phyloP scores from a whole-genome alignment of 1,284 basidiomycete species.

The Chalciporus sp. region DNA sequence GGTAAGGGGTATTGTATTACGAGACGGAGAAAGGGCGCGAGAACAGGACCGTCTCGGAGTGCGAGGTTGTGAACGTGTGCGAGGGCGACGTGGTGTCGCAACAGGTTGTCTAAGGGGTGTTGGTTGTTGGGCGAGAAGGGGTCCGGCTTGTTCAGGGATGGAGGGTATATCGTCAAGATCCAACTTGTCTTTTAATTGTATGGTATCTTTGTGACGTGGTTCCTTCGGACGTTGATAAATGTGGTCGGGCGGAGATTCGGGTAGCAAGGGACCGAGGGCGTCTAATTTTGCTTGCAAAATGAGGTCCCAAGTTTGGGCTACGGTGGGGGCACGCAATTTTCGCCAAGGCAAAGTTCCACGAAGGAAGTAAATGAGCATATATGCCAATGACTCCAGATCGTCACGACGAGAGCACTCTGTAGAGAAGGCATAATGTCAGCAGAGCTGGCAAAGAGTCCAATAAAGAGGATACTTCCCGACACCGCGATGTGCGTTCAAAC shows the following conservation, averaged over 20 bases:
- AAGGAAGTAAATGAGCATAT: conserved; percentile 93
- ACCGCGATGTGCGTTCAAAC: conserved; percentile 93
- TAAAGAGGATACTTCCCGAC: conserved; percentile 55
- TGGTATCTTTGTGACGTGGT: conserved; percentile 5
- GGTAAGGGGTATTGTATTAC: conserved; percentile 1
- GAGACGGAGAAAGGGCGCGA: conserved; percentile 9
- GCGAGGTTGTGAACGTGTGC: conserved; percentile 24
- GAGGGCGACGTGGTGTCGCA: conserved; percentile 15
- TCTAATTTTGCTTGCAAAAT: conserved; percentile 71
- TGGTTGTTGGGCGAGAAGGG: conserved; percentile 7
- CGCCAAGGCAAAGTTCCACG: conserved; percentile 91
- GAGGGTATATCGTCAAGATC: conserved; percentile 16
- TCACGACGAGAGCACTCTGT: conserved; percentile 86
- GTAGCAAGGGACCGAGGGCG: conserved; percentile 32
- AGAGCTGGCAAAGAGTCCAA: not conserved
- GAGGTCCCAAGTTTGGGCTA: conserved; percentile 80
- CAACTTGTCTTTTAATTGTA: conserved; percentile 7
- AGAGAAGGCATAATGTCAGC: conserved; percentile 7
- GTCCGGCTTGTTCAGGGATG: conserved; percentile 20
- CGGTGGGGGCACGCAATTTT: conserved; percentile 75
- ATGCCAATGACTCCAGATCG: conserved; percentile 90
- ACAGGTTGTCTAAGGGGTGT: not conserved
- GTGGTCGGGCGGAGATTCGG: conserved; percentile 23
- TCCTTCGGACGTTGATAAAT: conserved; percentile 12
- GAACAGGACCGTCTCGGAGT: conserved; percentile 16